Base-by-base conservation (phyloP, 2,329 filamentous ascomycete genomes). In the Trichoderma asperellum region DNA sequence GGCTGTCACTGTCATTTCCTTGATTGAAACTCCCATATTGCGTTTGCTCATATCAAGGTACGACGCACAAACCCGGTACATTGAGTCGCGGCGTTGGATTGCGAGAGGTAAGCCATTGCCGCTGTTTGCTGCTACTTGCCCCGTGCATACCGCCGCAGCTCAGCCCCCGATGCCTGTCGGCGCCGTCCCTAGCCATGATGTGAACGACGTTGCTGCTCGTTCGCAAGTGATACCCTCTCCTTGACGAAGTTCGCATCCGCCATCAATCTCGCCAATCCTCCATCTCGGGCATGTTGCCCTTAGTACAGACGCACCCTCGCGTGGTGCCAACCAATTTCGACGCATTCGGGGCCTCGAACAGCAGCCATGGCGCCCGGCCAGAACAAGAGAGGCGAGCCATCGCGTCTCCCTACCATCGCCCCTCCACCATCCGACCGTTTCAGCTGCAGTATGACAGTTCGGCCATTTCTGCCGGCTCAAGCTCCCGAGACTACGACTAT, bases 401-500 rank as follows among this genome's bases (percentile, higher is more conserved):
- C 43, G 58, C 71, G 35, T 69, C 73, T 2, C 60, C 71, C 5
- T 73, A 77, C 43, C 74, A 74, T 56, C 77, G 73, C 32, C 75
- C 75, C 24, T 77, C 79, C 47, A 78, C 78, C 21, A 78, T 79
- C 40, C 76, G 78, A 68, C 76, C 75, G n/a, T 76, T 76, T 27
- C 78, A 76, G 68, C 68, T 75, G 27, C 73, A 74, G 21, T 71
- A 74, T 43, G 73, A 61, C n/a, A 68, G 69, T 61, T 58, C 72
- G 43, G 55, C 65, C 52, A 70, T 71, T 58, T 60, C 71, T 37
- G 68, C 62, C 57, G 65, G 69, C 59, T 57, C 71, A 70, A 74
- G 77, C 72, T 69, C 75, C 49, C 70, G 74, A 70, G 78, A 80
- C 68, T 78, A 80, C 66, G 93, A 97, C 78, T 90, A 97, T 79